Evolutionary conservation across 1,284 basidiomycete species (phyloP).

Genomic region (Marasmius tenuissimus): DNA sequence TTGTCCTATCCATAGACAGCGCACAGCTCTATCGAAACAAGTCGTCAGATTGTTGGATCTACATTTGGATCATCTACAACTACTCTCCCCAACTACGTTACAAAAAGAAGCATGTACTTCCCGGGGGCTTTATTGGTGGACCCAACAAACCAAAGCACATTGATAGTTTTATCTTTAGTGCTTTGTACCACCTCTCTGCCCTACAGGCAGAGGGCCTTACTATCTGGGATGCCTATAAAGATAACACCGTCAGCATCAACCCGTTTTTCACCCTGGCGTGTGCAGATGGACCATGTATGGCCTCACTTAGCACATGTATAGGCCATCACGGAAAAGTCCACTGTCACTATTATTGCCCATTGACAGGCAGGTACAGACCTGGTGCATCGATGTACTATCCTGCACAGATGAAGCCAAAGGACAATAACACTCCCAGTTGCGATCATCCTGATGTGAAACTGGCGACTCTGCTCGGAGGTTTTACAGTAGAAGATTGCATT

Average conservation of each 20-base stretch:
- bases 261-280: slow-evolving; percentile 15
- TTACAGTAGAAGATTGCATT: not conserved
- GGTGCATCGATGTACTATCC: slow-evolving; percentile 22
- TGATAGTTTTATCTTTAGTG: slow-evolving; percentile 28
- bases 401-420: slow-evolving; percentile 18
- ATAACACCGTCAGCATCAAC: slow-evolving; percentile 5
- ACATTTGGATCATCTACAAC: slow-evolving; percentile 29
- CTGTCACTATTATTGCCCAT: slow-evolving; percentile 19
- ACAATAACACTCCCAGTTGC: slow-evolving; percentile 21
- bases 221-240: slow-evolving; percentile 17
- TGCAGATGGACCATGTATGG: slow-evolving; percentile 29
- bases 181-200: slow-evolving; percentile 19
- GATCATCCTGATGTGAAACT: slow-evolving; percentile 20
- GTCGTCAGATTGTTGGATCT: slow-evolving; percentile 29
- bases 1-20: slow-evolving; percentile 30
- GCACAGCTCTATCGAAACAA: slow-evolving; percentile 30
- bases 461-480: not conserved
- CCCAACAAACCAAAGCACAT: slow-evolving; percentile 29
- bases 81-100: slow-evolving; percentile 24
- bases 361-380: slow-evolving; percentile 18
- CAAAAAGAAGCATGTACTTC: slow-evolving; percentile 25
- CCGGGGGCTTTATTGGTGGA: slow-evolving; percentile 27
- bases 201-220: slow-evolving; percentile 16
- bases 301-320: slow-evolving; percentile 20
- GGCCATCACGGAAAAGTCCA: slow-evolving; percentile 21